Evolutionary conservation across 257 asterid genomes (phyloP).

Genomic region (Plectranthus barbatus): DNA sequence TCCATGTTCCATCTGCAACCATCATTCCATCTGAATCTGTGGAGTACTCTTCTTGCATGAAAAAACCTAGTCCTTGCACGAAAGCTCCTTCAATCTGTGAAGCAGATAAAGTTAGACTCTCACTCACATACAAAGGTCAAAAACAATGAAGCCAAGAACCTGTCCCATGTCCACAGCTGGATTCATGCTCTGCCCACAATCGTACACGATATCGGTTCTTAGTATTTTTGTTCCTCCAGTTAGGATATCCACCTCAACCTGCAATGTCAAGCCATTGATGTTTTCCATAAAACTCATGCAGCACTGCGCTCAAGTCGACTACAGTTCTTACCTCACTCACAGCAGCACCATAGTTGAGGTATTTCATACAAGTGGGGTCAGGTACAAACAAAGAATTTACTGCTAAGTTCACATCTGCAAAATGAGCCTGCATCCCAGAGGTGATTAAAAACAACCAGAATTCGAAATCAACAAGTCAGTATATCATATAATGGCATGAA

Average conservation of each 20-base stretch:
- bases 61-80: slow-evolving; percentile 80
- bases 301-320: too few relatives aligned
- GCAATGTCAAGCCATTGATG: neutral
- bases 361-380: neutral
- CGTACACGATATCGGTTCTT: slow-evolving; percentile 12
- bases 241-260: slow-evolving; percentile 15
- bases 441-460: neutral
- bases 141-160: neutral
- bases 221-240: slow-evolving; percentile 8
- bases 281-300: neutral
- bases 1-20: slow-evolving; percentile 62
- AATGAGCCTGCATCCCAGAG: slow-evolving; percentile 8
- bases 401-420: slow-evolving; percentile 8
- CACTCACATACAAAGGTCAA: neutral
- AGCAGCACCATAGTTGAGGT: slow-evolving; percentile 16
- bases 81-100: slow-evolving; percentile 81
- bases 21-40: slow-evolving; percentile 45
- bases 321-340: slow-evolving; percentile 8
- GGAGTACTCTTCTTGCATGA: slow-evolving; percentile 74
- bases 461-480: too few relatives aligned
- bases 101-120: neutral
- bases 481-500: too few relatives aligned
- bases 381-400: slow-evolving; percentile 11
- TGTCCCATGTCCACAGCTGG: slow-evolving; percentile 17
- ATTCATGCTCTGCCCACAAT: slow-evolving; percentile 13